Evolutionary conservation across 2,329 filamentous ascomycete species (phyloP), one percentile per base, ranked within the genome.

Genomic region (Beauveria sp.): DNA sequence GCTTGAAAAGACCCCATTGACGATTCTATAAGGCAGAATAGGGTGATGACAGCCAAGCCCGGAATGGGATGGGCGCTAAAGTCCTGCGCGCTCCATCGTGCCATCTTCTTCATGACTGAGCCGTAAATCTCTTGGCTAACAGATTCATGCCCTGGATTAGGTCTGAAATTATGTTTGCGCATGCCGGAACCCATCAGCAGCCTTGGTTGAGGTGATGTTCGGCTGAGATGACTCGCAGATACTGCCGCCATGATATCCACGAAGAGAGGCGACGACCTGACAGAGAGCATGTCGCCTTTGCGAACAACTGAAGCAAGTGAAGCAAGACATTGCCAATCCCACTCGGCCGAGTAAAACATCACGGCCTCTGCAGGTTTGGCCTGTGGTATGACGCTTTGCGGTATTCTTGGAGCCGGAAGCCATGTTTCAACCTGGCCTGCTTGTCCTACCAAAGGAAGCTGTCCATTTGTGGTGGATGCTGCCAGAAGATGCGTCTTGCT

Each of bases 1-100:
- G 57, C 62, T 5, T 47, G 48, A n/a, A 68, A 68, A 14, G 64
- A 66, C 2, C 67, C 67, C 66, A 67, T 67, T 3, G 65, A 67
- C 0, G 65, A 66, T 26, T 68, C 67, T 20, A 65, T 48, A 16
- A 65, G 63, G n/a, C 66, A 67, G 18, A 68, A 66, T 2, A 68
- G 55, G 0, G 67, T 52, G 1, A 67, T 51, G 3, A 65, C 56
- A 3, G 65, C 52, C 8, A 68, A 48, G 1, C 57, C 62, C 0
- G 65, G 53, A 12, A 44, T 37, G 2, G 62, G 59, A 20, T 54
- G 26, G 16, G 53, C 43, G 3, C 59, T 37, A 58, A 64, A 63
- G 37, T 61, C 63, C 9, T 52, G 41, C 10, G 24, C 51, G n/a
- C 51, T 60, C 63, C 61, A 62, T n/a, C 30, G n/a, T 5, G 61